Evolutionary conservation across 805 yeast genomes (phyloP).

Genomic region (Candida lessepsii): DNA sequence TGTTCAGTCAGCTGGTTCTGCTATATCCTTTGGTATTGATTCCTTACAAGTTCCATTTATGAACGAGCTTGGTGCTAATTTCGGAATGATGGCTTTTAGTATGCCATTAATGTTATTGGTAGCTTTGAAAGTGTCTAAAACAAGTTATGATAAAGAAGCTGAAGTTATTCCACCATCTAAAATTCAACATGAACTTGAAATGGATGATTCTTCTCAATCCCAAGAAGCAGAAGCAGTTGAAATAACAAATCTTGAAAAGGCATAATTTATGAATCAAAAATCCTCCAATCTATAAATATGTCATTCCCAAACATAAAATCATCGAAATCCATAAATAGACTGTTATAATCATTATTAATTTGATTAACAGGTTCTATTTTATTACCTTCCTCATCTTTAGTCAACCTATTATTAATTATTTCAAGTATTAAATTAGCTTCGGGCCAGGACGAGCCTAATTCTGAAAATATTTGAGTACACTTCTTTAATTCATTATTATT

Average conservation of each 20-base stretch:
- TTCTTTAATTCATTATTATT: conserved; percentile 1
- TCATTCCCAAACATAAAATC: conserved; percentile 8
- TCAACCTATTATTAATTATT: conserved; percentile 3
- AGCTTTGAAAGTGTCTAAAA: conserved; percentile 12
- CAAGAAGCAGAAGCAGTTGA: neutral
- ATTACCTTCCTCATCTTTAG: neutral
- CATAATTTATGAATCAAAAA: conserved; percentile 5
- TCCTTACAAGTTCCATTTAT: conserved; percentile 38
- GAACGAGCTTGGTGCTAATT: conserved; percentile 31
- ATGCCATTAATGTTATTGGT: conserved; percentile 14
- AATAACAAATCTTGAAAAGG: neutral
- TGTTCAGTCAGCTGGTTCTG: conserved; percentile 63
- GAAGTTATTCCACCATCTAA: conserved; percentile 8
- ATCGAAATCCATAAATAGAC: conserved; percentile 5
- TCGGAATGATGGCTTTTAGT: conserved; percentile 10
- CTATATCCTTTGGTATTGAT: conserved; percentile 60
- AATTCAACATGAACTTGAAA: conserved; percentile 3
- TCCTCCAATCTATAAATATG: conserved; percentile 5
- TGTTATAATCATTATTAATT: neutral
- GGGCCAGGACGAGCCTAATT: conserved; percentile 12
- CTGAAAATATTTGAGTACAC: conserved; percentile 5
- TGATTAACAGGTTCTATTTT: neutral
- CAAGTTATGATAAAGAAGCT: conserved; percentile 13
- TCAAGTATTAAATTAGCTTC: conserved; percentile 9
- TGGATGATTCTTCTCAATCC: neutral